These are phyloP conservation scores for Pseudogymnoascus sp. DNA, from an alignment of 2,329 filamentous ascomycete genomes.

Conservation along the genomic window DNA sequence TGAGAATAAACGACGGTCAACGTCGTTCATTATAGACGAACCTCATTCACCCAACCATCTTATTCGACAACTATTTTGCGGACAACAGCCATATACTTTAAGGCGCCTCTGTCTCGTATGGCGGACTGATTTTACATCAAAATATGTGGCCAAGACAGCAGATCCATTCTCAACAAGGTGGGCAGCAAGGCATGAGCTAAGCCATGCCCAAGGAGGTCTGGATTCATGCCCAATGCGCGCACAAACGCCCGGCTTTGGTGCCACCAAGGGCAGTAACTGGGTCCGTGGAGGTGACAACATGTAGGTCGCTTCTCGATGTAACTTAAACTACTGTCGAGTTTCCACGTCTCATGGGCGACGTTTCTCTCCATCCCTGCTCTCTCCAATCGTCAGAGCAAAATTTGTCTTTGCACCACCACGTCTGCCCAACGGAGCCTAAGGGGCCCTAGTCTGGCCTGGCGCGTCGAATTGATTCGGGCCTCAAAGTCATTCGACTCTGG, in stretches of 20 bases:
- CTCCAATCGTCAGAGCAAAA: background rate
- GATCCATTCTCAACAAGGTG: slow-evolving; percentile 6
- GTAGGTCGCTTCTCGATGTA: slow-evolving; percentile 2
- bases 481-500: slow-evolving; percentile 5
- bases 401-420: background rate
- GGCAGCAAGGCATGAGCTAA: slow-evolving; percentile 5
- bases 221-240: slow-evolving; percentile 5
- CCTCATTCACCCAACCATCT: slow-evolving; percentile 50
- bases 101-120: background rate
- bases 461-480: background rate
- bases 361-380: background rate
- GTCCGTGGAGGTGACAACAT: background rate
- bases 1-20: background rate
- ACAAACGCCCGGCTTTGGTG: slow-evolving; percentile 7
- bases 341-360: background rate
- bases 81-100: slow-evolving; percentile 3
- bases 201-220: slow-evolving; percentile 7
- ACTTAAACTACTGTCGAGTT: slow-evolving; percentile 1
- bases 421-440: slow-evolving; percentile 8
- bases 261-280: background rate
- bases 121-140: background rate
- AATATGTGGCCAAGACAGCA: background rate
- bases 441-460: background rate
- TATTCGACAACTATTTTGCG: slow-evolving; percentile 30
- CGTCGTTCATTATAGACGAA: slow-evolving; percentile 45